Percentiles rank a stretch among this genome's conserved stretches.
Conservation (phyloP, 805 yeast species). For the Scheffersomyces spartinae region DNA sequence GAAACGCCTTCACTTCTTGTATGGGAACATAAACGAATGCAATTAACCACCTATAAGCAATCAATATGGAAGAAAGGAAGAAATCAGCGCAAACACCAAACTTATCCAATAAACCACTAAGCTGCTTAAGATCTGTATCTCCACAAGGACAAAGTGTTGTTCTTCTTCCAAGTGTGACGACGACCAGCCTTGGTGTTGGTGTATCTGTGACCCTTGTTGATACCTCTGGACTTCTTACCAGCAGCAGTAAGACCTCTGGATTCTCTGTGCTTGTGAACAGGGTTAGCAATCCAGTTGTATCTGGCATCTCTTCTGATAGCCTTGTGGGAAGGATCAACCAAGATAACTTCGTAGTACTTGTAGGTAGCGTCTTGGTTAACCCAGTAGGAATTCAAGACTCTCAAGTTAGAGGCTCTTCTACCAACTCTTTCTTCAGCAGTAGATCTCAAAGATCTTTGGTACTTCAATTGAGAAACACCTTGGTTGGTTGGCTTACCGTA, state of each 20-base stretch:
- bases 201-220: slow-evolving; percentile 99
- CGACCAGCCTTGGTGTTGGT: slow-evolving; percentile 98
- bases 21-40: too few relatives aligned
- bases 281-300: slow-evolving; percentile 99
- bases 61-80: too few relatives aligned
- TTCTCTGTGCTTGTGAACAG: slow-evolving; percentile 99
- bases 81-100: slow-evolving; percentile 4
- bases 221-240: slow-evolving; percentile 99
- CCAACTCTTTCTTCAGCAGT: slow-evolving; percentile 99
- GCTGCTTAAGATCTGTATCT: slow-evolving; percentile 83
- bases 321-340: slow-evolving; percentile 95
- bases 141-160: slow-evolving; percentile 98
- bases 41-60: too few relatives aligned
- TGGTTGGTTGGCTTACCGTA: slow-evolving; percentile 99
- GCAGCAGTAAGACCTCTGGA: slow-evolving; percentile 96
- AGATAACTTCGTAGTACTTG: slow-evolving; percentile 98
- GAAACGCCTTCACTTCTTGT: too few relatives aligned
- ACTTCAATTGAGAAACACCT: slow-evolving; percentile 98
- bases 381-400: slow-evolving; percentile 99
- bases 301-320: slow-evolving; percentile 98
- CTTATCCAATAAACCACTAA: slow-evolving; percentile 1
- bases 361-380: slow-evolving; percentile 98
- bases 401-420: slow-evolving; percentile 96
- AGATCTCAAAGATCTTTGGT: slow-evolving; percentile 96
- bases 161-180: slow-evolving; percentile 99